Percentiles rank a stretch among this genome's conserved stretches.
Conservation (phyloP, 2,329 filamentous ascomycete genomes). For the Alternaria ventricosa region DNA sequence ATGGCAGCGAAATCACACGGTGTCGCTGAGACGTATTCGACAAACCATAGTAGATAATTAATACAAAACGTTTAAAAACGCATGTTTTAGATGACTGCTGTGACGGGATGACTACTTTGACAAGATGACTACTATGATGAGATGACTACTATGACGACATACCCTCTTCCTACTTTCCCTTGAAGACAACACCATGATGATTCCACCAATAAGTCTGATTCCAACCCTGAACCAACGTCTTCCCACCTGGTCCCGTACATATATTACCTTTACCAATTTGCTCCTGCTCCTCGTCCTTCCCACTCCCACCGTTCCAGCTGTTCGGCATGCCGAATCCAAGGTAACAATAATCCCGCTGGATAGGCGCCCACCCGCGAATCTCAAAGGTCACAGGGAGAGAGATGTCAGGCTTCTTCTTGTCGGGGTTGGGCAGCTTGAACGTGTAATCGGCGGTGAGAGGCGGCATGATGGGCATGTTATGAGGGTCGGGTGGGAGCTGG, state of each 20-base stretch:
- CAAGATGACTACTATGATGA: too few relatives aligned
- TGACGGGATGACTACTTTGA: too few relatives aligned
- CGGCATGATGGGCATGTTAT: not conserved
- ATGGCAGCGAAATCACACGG: not conserved
- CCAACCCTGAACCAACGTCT: not conserved
- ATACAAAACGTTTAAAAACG: not conserved
- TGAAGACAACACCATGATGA: not conserved
- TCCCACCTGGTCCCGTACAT: not conserved
- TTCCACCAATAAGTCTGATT: not conserved
- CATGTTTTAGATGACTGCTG: too few relatives aligned
- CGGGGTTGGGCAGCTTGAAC: not conserved
- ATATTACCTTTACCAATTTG: not conserved
- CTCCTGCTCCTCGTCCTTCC: not conserved
- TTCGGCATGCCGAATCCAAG: not conserved
- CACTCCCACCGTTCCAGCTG: not conserved
- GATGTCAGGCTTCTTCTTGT: not conserved
- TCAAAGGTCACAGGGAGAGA: not conserved
- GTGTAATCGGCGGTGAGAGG: not conserved
- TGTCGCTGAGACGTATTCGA: not conserved
- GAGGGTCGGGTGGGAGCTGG: not conserved
- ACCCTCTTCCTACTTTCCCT: not conserved
- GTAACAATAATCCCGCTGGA: not conserved
- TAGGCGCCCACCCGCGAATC: not conserved
- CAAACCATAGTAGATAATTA: not conserved
- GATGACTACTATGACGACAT: too few relatives aligned